Evolutionary conservation across 345 rosid species (phyloP), one percentile per base, ranked within the genome.

Genomic region (Eucalyptus tenuipes): DNA sequence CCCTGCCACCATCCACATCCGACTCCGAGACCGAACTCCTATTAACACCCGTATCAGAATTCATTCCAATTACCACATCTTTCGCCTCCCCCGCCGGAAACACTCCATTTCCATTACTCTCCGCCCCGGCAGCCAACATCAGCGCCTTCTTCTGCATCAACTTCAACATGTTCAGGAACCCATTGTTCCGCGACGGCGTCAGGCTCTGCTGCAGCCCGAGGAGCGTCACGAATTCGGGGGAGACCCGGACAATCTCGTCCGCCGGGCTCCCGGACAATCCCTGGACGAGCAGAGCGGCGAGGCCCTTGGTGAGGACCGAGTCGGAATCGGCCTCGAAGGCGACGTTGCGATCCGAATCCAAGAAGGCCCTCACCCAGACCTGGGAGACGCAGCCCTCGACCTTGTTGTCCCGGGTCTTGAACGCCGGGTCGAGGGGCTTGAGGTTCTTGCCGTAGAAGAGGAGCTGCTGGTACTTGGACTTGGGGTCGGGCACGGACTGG

Each of bases 361-460:
- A 90, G 89, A 89, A 96, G 61, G 99, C 99, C 93, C 99, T 93
- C 33, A 98, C 98, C 99, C 99, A 98, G 13, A 97, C 99, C 93
- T 95, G 98, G 44, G 99, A 95, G 40, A 96, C 97, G 85, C 99
- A 98, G 14, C 99, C 99, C 91, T 95, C 91, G 15, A 98, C 99
- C 90, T 98, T 98, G 87, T 97, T 98, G 68, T 94, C 96, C 55
- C 90, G 89, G 37, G 98, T 97, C 89, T 95, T 96, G 93, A 93
- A 98, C 61, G 31, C 93, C n/a, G 93, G 18, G 89, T 94, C 96
- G 5, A 98, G 96, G 2, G 99, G 96, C 31, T 91, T 93, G 89
- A 98, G 94, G 86, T 49, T 85, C 86, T 94, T 94, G 3, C 97
- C 97, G 88, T 97, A 95, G 91, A 97, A 96, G 31, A 95, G 87